phyloP scores from a whole-genome alignment of 345 rosid genomes.

The Acer saccharum region DNA sequence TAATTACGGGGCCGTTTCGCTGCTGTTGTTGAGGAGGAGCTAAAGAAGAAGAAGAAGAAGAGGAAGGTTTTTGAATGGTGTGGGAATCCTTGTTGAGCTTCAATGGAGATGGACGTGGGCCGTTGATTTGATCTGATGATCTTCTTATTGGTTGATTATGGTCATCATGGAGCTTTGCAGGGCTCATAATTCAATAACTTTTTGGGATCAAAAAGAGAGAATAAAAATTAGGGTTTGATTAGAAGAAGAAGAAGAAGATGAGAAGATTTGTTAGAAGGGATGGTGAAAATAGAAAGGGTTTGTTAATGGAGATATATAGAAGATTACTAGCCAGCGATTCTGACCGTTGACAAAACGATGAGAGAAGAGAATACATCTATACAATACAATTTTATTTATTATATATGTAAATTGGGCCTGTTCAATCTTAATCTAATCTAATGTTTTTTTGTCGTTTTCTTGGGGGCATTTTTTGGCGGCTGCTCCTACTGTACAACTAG shows the following conservation, averaged over 20 bases:
- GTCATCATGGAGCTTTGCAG: slow-evolving; percentile 29
- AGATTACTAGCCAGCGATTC: slow-evolving; percentile 48
- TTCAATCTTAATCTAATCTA: no score
- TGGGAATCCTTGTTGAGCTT: slow-evolving; percentile 49
- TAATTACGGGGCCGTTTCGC: slow-evolving; percentile 55
- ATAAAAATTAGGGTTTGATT: neutral
- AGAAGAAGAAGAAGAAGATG: slow-evolving; percentile 5
- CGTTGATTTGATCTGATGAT: slow-evolving; percentile 30
- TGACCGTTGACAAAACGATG: slow-evolving; percentile 66
- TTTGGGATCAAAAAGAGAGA: slow-evolving; percentile 3
- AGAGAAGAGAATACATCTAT: no score
- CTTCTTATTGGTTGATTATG: slow-evolving; percentile 8
- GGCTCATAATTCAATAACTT: slow-evolving; percentile 33
- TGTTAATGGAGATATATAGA: neutral
- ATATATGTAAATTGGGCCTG: no score
- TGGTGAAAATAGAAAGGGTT: neutral
- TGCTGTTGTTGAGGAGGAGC: slow-evolving; percentile 21
- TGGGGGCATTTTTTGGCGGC: neutral
- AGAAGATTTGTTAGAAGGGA: neutral
- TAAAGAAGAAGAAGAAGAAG: neutral
- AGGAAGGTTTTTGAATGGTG: slow-evolving; percentile 36
- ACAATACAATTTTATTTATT: no score
- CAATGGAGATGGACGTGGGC: slow-evolving; percentile 40
- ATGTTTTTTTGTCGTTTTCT: neutral
- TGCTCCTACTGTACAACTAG: neutral